Base-by-base conservation (phyloP, 2,329 filamentous ascomycete species). In the Xylaria arbuscula region DNA sequence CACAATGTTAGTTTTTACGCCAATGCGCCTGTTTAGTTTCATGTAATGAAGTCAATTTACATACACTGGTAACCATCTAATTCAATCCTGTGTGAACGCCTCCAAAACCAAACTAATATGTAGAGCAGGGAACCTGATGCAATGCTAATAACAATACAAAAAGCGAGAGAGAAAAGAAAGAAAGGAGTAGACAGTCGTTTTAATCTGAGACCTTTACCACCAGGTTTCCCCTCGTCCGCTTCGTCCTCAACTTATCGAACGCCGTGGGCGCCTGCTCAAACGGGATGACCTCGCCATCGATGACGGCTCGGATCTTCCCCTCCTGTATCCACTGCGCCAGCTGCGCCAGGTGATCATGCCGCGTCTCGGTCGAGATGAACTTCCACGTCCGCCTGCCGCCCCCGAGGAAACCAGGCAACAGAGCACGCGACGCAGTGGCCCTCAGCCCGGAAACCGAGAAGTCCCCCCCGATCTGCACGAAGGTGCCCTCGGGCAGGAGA, bases 161-260 rank as follows among this genome's bases (percentile, higher is more conserved):
- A 32, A 38, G n/a, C n/a, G n/a, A 22, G 7, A 24, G 15, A 15
- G 48, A 48, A 24, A 24, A 28, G 15, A 61, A 61, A n/a, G 6
- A 40, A n/a, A 34, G 11, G 10, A 8, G 11, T 9, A 62, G 36
- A 22, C 6, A 48, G 45, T 10, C 8, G 5, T 28, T 24, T 55
- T 66, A 64, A 45, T 65, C 65, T 9, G 71, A 66, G n/a, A 72
- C 73, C 66, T 70, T 70, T 11, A 83, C 70, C 32, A 91, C 81
- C 70, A 92, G 78, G 79, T 92, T 92, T 0, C 89, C 90, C 69
- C 79, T 85, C 1, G 85, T 82, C 40, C 84, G 82, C 0, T 85
- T 85, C 0, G 80, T 85, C 79, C 86, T 89, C 73, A 91, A 74
- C 74, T 83, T 88, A 76, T 85, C 83, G 77, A 87, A 89, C 1